Percentiles rank a stretch among this genome's conserved stretches.
phyloP scores from a whole-genome alignment of 2,329 filamentous ascomycete genomes.

The Gliomastix tumulicola region DNA sequence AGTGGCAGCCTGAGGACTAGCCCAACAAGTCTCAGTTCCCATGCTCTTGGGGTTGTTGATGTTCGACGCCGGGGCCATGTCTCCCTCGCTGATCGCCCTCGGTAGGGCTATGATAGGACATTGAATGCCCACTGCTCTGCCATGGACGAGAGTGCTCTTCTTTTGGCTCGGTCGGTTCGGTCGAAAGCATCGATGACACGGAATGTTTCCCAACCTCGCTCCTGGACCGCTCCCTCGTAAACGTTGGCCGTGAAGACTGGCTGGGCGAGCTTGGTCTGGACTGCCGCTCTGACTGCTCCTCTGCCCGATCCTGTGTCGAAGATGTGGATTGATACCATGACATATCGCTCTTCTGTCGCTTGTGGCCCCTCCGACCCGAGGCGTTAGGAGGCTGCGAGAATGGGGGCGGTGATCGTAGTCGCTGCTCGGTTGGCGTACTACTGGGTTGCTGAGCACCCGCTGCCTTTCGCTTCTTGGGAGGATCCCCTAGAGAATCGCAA shows the following conservation, averaged over 20 bases:
- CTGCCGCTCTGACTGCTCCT: too few species aligned
- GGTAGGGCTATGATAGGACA: too few species aligned
- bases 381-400: conserved; percentile 13
- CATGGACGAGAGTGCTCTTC: too few species aligned
- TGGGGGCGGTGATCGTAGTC: conserved; percentile 22
- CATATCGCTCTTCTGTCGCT: conserved; percentile 27
- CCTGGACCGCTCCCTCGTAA: conserved; percentile 16
- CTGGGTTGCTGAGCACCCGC: conserved; percentile 29
- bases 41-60: too few species aligned
- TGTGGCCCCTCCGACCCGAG: conserved; percentile 19
- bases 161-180: conserved; percentile 7
- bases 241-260: conserved; percentile 1
- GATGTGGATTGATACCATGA: conserved; percentile 22
- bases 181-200: conserved; percentile 22
- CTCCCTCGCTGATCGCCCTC: too few species aligned
- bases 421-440: conserved; percentile 14
- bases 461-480: conserved; percentile 81
- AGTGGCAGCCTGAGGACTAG: too few species aligned
- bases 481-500: conserved; percentile 62
- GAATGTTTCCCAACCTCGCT: conserved; percentile 21
- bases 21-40: too few species aligned
- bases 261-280: too few species aligned
- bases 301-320: conserved; percentile 10
- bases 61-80: too few species aligned
- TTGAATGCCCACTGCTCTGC: too few species aligned